Conservation (phyloP, 495 filamentous ascomycete species). For the Talaromyces stipitatus region DNA sequence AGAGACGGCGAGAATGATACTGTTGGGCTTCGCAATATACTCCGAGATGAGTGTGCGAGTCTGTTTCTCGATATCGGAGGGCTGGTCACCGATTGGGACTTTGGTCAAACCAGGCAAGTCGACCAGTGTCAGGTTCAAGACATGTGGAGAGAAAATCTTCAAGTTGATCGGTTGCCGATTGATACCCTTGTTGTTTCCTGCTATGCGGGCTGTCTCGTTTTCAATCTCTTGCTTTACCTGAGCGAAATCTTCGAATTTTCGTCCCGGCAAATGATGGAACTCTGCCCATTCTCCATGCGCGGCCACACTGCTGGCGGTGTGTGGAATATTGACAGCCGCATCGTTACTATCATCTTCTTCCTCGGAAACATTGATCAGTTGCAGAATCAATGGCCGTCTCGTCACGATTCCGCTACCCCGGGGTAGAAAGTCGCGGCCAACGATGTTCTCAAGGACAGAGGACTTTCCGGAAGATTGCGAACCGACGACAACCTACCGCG, state of each 20-base stretch:
- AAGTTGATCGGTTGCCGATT: constrained; percentile 96
- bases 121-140: constrained; percentile 92
- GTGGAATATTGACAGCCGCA: constrained; percentile 57
- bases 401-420: constrained; percentile 97
- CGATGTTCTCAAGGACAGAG: constrained; percentile 98
- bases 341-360: constrained; percentile 57
- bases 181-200: constrained; percentile 97
- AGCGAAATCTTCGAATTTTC: constrained; percentile 84
- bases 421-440: constrained; percentile 93
- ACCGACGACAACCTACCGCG: constrained; percentile 82
- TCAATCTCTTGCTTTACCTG: constrained; percentile 96
- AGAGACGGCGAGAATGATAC: constrained; percentile 93
- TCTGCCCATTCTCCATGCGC: constrained; percentile 88
- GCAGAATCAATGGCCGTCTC: constrained; percentile 84
- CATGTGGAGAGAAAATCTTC: constrained; percentile 97
- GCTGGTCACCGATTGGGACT: constrained; percentile 97
- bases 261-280: constrained; percentile 87
- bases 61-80: constrained; percentile 97
- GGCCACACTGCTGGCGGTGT: constrained; percentile 61
- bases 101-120: constrained; percentile 96
- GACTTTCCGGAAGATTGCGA: constrained; percentile 99
- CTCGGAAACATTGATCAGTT: constrained; percentile 94
- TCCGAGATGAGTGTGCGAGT: constrained; percentile 94
- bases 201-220: constrained; percentile 89
- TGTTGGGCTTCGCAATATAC: constrained; percentile 99